These are phyloP conservation scores for Amphicarpaea edgeworthii DNA, from an alignment of 306 rosid genomes.

Conservation along the genomic window DNA sequence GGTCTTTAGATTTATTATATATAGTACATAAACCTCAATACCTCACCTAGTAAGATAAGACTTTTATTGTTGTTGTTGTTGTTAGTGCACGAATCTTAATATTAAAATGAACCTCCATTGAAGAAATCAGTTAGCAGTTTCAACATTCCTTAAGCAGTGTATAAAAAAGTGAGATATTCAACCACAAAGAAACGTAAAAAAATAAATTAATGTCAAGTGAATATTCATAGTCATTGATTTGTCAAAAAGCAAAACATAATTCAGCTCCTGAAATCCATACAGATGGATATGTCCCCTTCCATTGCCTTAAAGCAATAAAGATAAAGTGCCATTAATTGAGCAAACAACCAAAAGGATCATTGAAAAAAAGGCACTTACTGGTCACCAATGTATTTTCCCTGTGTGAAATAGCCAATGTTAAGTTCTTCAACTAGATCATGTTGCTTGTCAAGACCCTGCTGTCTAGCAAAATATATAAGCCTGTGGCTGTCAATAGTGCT, in stretches of 20 bases:
- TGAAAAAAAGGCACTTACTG: slow-evolving; percentile 50
- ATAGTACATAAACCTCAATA: neutral
- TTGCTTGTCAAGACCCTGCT: slow-evolving; percentile 78
- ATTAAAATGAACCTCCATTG: neutral
- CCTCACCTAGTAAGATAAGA: no score
- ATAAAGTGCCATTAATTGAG: neutral
- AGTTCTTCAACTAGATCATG: slow-evolving; percentile 85
- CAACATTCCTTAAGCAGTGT: neutral
- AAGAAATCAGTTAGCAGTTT: slow-evolving; percentile 14
- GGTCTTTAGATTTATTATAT: neutral
- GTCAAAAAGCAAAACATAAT: slow-evolving; percentile 1
- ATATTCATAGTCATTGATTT: slow-evolving; percentile 9
- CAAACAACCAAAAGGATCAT: neutral
- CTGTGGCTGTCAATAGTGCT: slow-evolving; percentile 91
- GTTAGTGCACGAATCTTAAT: neutral
- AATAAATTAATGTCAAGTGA: neutral
- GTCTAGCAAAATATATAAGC: slow-evolving; percentile 78
- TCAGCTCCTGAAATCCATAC: slow-evolving; percentile 17
- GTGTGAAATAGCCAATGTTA: slow-evolving; percentile 81
- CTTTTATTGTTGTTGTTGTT: no score
- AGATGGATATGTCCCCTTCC: neutral
- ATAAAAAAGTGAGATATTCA: neutral
- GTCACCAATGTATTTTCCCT: slow-evolving; percentile 86
- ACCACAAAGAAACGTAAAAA: neutral
- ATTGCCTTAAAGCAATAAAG: slow-evolving; percentile 7